Percentiles rank a stretch among this genome's conserved stretches.
Evolutionary conservation across 345 rosid species (phyloP).

Genomic region (Lumnitzera racemosa): DNA sequence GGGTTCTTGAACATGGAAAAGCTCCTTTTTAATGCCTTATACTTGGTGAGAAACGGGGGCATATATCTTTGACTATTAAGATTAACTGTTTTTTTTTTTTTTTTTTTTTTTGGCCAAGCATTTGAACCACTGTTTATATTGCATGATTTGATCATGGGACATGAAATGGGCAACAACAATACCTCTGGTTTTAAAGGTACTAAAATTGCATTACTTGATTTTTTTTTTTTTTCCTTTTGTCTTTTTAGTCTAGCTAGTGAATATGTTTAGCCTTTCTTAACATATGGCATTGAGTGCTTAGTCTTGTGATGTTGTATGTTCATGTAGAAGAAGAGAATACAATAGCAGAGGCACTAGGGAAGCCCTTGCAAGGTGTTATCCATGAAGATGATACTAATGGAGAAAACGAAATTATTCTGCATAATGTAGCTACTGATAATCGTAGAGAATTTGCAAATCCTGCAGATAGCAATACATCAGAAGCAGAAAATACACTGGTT

Average conservation of each 20-base stretch:
- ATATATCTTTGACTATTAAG: too few species aligned
- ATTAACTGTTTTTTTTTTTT: too few species aligned
- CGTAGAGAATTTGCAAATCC: conserved; percentile 5
- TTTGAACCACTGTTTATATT: conserved; percentile 21
- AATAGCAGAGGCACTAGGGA: conserved; percentile 4
- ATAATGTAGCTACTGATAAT: conserved; percentile 8
- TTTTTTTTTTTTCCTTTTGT: too few species aligned
- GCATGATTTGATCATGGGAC: conserved; percentile 49
- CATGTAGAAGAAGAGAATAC: conserved; percentile 21
- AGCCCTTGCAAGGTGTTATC: conserved; percentile 13
- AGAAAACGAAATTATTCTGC: conserved; percentile 16
- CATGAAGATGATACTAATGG: conserved; percentile 6
- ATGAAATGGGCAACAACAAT: conserved; percentile 62
- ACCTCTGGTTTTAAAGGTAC: conserved; percentile 40
- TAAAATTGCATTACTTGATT: too few species aligned
- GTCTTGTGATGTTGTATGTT: too few species aligned
- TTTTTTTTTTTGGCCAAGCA: too few species aligned
- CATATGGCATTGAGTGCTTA: too few species aligned
- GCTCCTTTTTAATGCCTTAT: neutral
- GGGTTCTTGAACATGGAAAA: neutral
- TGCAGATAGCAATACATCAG: conserved; percentile 2
- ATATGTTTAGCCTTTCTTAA: too few species aligned
- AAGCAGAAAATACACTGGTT: neutral
- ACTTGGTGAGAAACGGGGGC: too few species aligned
- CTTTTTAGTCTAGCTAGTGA: too few species aligned